Evolutionary conservation across 2,329 filamentous ascomycete species (phyloP).

Genomic region (Didymella arachidicola): DNA sequence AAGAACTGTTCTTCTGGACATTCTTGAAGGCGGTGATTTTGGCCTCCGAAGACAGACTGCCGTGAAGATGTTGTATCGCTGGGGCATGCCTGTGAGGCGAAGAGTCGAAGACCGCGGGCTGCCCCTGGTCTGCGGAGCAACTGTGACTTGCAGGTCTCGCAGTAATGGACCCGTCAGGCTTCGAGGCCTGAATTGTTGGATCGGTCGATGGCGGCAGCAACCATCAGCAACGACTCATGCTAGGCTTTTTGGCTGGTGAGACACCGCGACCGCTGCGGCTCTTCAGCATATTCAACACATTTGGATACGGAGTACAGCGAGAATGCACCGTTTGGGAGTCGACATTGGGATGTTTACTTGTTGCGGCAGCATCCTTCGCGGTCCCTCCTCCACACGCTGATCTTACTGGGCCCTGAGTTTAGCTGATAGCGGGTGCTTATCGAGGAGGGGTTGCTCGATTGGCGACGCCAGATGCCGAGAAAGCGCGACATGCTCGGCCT

Average conservation of each 20-base stretch:
- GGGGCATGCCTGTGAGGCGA: slow-evolving; percentile 36
- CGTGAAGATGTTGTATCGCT: slow-evolving; percentile 26
- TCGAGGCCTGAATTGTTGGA: slow-evolving; percentile 26
- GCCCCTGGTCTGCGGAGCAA: slow-evolving; percentile 16
- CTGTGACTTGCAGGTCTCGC: slow-evolving; percentile 14
- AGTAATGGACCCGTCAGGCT: slow-evolving; percentile 22
- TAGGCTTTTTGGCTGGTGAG: slow-evolving; percentile 9
- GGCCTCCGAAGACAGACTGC: slow-evolving; percentile 28
- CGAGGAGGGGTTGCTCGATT: slow-evolving; percentile 37
- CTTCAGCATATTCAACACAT: background rate
- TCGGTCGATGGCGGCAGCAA: slow-evolving; percentile 27
- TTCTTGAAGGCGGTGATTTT: slow-evolving; percentile 38
- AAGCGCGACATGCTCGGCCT: slow-evolving; percentile 11
- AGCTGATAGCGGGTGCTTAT: slow-evolving; percentile 42
- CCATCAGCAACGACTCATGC: slow-evolving; percentile 17
- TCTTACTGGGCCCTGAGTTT: slow-evolving; percentile 29
- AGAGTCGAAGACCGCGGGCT: slow-evolving; percentile 26
- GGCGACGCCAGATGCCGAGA: slow-evolving; percentile 30
- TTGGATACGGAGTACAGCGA: slow-evolving; percentile 2
- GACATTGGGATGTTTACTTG: slow-evolving; percentile 29
- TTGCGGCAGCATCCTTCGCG: slow-evolving; percentile 28
- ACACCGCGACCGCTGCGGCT: slow-evolving; percentile 6
- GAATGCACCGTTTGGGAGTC: slow-evolving; percentile 11
- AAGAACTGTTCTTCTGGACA: slow-evolving; percentile 23
- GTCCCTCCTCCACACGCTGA: slow-evolving; percentile 35